Evolutionary conservation across 1,284 basidiomycete genomes (phyloP).

Genomic region (Lentinula novae-zelandiae): DNA sequence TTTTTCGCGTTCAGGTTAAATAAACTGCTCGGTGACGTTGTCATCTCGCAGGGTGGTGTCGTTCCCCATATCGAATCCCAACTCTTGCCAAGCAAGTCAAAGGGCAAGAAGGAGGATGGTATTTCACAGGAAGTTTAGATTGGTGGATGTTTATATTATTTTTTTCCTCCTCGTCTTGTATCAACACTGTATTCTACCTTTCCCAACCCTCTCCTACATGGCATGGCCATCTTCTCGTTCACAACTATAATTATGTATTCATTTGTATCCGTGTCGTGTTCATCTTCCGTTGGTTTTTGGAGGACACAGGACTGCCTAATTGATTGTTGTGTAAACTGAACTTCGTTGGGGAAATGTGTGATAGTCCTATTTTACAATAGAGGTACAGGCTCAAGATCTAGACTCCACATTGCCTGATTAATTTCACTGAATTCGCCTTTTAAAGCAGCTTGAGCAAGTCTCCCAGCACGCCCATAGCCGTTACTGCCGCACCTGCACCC

Average conservation of each 20-base stretch:
- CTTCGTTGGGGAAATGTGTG: not conserved
- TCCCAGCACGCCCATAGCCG: conserved; percentile 94
- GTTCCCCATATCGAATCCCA: conserved; percentile 52
- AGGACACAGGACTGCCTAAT: not conserved
- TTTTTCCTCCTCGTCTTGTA: conserved; percentile 13
- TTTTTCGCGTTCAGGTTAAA: conserved; percentile 41
- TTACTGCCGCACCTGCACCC: conserved; percentile 95
- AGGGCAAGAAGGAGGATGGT: conserved; percentile 8
- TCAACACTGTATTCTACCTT: conserved; percentile 12
- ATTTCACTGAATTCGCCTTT: conserved; percentile 7
- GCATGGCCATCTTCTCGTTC: not conserved
- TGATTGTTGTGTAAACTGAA: not conserved
- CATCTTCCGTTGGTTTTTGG: too few relatives aligned
- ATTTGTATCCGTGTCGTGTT: not conserved
- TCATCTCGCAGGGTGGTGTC: conserved; percentile 92
- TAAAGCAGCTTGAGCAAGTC: conserved; percentile 67
- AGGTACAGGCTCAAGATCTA: too few relatives aligned
- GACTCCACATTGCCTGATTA: too few relatives aligned
- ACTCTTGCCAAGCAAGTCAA: conserved; percentile 41
- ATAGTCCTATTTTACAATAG: not conserved
- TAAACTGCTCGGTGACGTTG: conserved; percentile 74
- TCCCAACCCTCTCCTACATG: not conserved
- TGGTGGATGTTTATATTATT: conserved; percentile 9
- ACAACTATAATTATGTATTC: not conserved
- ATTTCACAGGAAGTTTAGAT: conserved; percentile 9